These are phyloP conservation scores for Pyronema omphalodes DNA, from an alignment of 495 filamentous ascomycete genomes.

Conservation along the genomic window DNA sequence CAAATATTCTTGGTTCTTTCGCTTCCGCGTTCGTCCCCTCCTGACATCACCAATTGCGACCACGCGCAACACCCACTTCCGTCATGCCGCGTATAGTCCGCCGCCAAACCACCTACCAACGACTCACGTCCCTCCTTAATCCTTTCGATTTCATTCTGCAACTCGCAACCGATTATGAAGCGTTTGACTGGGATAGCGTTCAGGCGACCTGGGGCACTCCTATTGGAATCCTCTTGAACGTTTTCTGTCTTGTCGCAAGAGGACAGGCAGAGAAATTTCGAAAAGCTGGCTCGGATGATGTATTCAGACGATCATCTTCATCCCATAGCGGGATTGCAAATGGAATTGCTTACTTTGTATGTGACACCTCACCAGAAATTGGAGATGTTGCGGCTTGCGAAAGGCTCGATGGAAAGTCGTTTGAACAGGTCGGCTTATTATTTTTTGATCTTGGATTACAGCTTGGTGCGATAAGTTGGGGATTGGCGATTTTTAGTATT, in stretches of 20 bases:
- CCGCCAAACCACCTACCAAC: slow-evolving; percentile 52
- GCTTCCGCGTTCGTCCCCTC: neutral
- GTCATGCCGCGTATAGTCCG: slow-evolving; percentile 63
- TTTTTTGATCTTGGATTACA: slow-evolving; percentile 7
- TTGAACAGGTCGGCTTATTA: slow-evolving; percentile 3
- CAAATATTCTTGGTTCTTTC: neutral
- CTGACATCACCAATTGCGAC: neutral
- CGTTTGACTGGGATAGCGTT: slow-evolving; percentile 67
- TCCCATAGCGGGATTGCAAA: slow-evolving; percentile 38
- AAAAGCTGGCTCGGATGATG: slow-evolving; percentile 45
- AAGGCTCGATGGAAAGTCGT: neutral
- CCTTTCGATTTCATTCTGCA: slow-evolving; percentile 76
- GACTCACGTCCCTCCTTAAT: slow-evolving; percentile 60
- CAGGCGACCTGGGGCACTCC: slow-evolving; percentile 53
- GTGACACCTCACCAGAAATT: slow-evolving; percentile 23
- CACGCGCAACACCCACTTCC: neutral
- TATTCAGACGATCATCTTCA: slow-evolving; percentile 40
- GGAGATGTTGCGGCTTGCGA: slow-evolving; percentile 2
- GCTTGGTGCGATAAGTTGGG: slow-evolving; percentile 15
- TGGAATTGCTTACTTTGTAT: slow-evolving; percentile 61
- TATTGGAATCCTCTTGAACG: slow-evolving; percentile 55
- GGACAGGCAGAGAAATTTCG: slow-evolving; percentile 42
- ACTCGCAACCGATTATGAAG: slow-evolving; percentile 77
- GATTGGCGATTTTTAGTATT: slow-evolving; percentile 33
- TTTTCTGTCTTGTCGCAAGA: slow-evolving; percentile 62